Base-by-base conservation (phyloP, 2,329 filamentous ascomycete genomes). In the Xylaria sp. region DNA sequence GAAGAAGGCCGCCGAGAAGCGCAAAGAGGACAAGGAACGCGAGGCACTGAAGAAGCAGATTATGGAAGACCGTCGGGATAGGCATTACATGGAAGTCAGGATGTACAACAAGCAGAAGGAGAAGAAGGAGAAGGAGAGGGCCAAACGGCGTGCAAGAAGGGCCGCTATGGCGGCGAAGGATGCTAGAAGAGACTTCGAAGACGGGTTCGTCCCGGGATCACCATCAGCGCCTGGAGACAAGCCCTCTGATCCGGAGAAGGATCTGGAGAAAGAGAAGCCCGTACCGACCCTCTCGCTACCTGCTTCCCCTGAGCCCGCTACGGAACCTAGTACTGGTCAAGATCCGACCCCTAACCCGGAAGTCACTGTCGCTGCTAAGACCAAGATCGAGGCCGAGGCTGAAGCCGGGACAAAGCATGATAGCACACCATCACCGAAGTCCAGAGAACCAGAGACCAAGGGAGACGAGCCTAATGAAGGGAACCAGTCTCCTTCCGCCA, bases 1-100 rank as follows among this genome's bases (percentile, higher is more conserved):
- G 0, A 81, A 81, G 27, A 82, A 83, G 48, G 83, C 82, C 2
- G 80, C 82, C 24, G 81, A 84, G 73, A 80, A 81, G 64, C 82
- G 82, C 70, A 78, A 81, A 48, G 81, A 80, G 64, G 78, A 78
- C 2, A 81, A 80, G 75, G 80, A 78, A 71, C 83, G 78, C 72
- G 78, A 76, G 17, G 78, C 80, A 53, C 68, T 80, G 7, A 79
- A 76, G 62, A 77, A 78, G 24, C 74, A 79, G 55, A 75, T 82
- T 19, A 81, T 82, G 68, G 79, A 81, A 55, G 78, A 76, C 67
- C 79, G 73, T 19, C 64, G 65, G 1, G 64, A 81, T 39, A 14
- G 34, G 3, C 54, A 75, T 47, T 75, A 78, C 45, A 30, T 74
- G 17, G 73, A 79, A 60, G 79, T 80, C 55, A 85, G 85, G 75